These are phyloP conservation scores for Phytophthora kernoviae DNA, from an alignment of 352 stramenopile genomes.

Conservation along the genomic window DNA sequence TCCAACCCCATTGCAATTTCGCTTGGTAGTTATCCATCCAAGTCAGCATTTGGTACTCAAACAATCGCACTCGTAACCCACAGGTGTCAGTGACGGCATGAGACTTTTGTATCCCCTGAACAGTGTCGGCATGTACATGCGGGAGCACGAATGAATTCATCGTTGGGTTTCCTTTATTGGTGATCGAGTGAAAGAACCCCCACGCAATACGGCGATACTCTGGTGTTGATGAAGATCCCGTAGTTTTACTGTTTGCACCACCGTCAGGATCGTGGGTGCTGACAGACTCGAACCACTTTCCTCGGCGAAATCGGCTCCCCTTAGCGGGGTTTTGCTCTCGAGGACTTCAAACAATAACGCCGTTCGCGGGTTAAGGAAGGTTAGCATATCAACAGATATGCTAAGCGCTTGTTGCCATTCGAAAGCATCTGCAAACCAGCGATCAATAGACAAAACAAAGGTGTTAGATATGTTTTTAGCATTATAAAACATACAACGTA, in stretches of 20 bases:
- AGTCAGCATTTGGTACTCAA: constrained; percentile 57
- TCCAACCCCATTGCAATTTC: constrained; percentile 50
- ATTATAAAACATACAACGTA: constrained; percentile 19
- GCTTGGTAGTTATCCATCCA: constrained; percentile 74
- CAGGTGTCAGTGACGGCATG: constrained; percentile 18
- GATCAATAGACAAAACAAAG: constrained; percentile 2
- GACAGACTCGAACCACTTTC: constrained; percentile 30
- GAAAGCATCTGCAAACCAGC: constrained; percentile 42
- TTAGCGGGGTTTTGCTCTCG: constrained; percentile 31
- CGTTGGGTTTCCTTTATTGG: constrained; percentile 40
- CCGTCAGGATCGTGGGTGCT: constrained; percentile 36
- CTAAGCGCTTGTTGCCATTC: constrained; percentile 55
- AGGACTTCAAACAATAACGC: constrained; percentile 67
- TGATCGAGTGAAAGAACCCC: constrained; percentile 70
- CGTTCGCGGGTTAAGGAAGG: constrained; percentile 44
- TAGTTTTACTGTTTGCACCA: constrained; percentile 14
- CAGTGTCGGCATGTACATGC: constrained; percentile 8
- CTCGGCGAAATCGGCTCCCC: constrained; percentile 21
- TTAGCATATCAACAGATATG: constrained; percentile 34
- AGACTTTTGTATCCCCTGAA: constrained; percentile 3
- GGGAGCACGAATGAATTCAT: constrained; percentile 44
- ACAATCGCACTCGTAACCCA: constrained; percentile 53
- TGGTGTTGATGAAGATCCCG: background rate
- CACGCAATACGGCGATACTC: constrained; percentile 50
- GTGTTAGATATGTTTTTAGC: background rate